These are phyloP conservation scores for Atalantia buxifolia DNA, from an alignment of 345 rosid species.

Conservation along the genomic window DNA sequence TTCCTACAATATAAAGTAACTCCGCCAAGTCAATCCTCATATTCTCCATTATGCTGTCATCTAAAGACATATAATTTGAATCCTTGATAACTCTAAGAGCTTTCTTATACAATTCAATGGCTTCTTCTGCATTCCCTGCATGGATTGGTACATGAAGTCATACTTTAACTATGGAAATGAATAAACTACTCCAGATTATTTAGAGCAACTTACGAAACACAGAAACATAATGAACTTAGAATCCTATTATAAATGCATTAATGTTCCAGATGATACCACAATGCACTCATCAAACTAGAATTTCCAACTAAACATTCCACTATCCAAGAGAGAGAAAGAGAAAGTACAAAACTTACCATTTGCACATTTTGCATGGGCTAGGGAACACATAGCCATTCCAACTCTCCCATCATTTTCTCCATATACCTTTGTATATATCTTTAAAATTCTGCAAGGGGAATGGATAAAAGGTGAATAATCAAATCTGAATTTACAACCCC, in stretches of 20 bases:
- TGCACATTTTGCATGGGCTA: slow-evolving; percentile 75
- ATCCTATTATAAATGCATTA: background rate
- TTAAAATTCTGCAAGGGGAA: slow-evolving; percentile 42
- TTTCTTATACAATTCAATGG: slow-evolving; percentile 57
- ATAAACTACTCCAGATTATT: background rate
- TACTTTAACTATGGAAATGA: background rate
- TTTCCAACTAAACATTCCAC: background rate
- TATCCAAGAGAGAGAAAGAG: background rate
- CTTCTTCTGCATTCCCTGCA: slow-evolving; percentile 71
- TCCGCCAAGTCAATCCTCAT: slow-evolving; percentile 91
- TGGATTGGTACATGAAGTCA: slow-evolving; percentile 10
- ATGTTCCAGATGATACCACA: background rate
- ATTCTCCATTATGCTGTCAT: slow-evolving; percentile 61
- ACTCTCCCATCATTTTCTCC: slow-evolving; percentile 77
- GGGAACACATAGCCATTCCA: slow-evolving; percentile 79
- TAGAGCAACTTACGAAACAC: background rate
- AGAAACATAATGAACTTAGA: background rate
- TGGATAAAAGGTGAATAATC: slow-evolving; percentile 10
- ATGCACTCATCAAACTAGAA: background rate
- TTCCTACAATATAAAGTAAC: slow-evolving; percentile 77
- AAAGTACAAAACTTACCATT: slow-evolving; percentile 41
- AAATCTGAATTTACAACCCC: slow-evolving; percentile 10
- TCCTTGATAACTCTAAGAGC: slow-evolving; percentile 64
- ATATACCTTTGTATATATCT: slow-evolving; percentile 55
- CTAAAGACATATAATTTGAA: slow-evolving; percentile 54